phyloP scores from a whole-genome alignment of 2,329 filamentous ascomycete species.

The Neopestalotiopsis rosae region DNA sequence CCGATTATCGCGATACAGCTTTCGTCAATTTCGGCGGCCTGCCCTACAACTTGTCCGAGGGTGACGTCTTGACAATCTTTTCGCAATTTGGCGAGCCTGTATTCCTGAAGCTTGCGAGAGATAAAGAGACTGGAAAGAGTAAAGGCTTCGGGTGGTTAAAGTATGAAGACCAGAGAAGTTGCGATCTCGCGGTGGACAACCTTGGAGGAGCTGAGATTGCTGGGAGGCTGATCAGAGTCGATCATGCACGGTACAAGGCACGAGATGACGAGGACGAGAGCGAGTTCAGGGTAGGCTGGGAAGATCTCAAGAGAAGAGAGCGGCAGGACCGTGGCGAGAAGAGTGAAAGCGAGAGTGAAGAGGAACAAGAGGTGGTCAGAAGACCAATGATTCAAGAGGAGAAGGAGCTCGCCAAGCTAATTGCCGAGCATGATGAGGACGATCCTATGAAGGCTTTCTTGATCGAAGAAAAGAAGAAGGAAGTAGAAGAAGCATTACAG shows the following conservation, averaged over 20 bases:
- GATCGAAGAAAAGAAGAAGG: conserved; percentile 89
- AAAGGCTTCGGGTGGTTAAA: conserved; percentile 96
- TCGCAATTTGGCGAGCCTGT: conserved; percentile 96
- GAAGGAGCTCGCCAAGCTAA: conserved; percentile 74
- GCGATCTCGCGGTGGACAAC: conserved; percentile 95
- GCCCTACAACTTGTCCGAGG: conserved; percentile 90
- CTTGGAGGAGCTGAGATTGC: conserved; percentile 84
- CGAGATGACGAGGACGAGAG: conserved; percentile 77
- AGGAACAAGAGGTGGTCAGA: conserved; percentile 42
- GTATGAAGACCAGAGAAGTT: conserved; percentile 97
- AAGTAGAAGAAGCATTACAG: conserved; percentile 74
- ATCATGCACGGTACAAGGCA: conserved; percentile 90
- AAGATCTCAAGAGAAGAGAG: conserved; percentile 61
- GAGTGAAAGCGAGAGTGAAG: conserved; percentile 48
- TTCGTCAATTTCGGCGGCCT: conserved; percentile 96
- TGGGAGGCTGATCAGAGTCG: conserved; percentile 82
- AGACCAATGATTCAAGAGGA: conserved; percentile 81
- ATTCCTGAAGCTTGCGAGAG: conserved; percentile 88
- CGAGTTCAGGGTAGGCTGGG: conserved; percentile 63
- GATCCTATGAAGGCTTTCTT: conserved; percentile 96
- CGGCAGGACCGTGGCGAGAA: conserved; percentile 32
- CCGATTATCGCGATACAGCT: conserved; percentile 96
- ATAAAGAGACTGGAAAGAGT: conserved; percentile 95
- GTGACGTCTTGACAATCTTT: conserved; percentile 95
- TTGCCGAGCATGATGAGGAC: conserved; percentile 86